These are phyloP conservation scores for Ogataea nakhonphanomensis DNA, from an alignment of 805 yeast genomes.

Conservation along the genomic window DNA sequence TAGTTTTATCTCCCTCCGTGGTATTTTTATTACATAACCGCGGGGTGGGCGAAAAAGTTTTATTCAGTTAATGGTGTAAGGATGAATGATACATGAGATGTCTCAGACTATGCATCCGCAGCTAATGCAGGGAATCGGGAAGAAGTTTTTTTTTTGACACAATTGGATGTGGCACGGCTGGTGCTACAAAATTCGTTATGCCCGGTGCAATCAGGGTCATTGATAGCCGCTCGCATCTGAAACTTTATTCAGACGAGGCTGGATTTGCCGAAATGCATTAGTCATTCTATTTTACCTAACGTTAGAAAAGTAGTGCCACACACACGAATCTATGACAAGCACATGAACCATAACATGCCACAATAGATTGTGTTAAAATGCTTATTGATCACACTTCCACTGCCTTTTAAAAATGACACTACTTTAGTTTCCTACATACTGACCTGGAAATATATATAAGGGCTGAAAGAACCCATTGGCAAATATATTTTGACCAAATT, in stretches of 20 bases:
- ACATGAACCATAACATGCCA: constrained; percentile 1
- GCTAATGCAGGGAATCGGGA: no score
- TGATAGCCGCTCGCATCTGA: no score
- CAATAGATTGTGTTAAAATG: not conserved
- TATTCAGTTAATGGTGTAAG: not conserved
- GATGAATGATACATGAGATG: not conserved
- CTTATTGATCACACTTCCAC: constrained; percentile 5
- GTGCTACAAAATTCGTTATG: no score
- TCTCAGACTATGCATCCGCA: not conserved
- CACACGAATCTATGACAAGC: constrained; percentile 2
- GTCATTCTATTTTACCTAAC: constrained; percentile 1
- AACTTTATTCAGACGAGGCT: not conserved
- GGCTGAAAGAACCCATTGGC: not conserved
- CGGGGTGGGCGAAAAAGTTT: not conserved
- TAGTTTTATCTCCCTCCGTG: not conserved
- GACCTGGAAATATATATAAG: constrained; percentile 6
- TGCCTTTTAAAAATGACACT: not conserved
- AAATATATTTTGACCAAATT: not conserved
- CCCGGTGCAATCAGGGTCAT: no score
- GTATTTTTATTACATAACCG: not conserved
- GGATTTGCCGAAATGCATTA: not conserved
- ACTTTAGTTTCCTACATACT: not conserved
- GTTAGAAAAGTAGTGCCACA: constrained; percentile 3
- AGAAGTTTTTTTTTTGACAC: no score
- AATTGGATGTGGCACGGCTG: no score